Percentiles rank a stretch among this genome's conserved stretches.
Conservation (phyloP, 768 basidiomycete genomes). For the Lactifluus pinguis region DNA sequence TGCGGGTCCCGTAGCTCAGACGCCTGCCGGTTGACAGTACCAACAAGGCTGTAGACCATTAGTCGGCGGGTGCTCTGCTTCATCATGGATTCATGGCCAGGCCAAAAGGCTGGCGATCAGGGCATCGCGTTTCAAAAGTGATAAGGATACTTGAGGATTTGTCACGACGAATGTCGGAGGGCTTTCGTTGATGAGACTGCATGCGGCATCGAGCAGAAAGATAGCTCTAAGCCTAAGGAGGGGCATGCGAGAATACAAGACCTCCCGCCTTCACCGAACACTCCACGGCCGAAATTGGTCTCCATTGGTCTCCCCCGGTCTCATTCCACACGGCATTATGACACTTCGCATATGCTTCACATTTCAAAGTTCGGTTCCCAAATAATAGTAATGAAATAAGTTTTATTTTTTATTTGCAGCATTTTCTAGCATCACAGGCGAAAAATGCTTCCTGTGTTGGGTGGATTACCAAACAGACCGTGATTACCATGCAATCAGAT, state of each 20-base stretch:
- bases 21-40: conserved; percentile 99
- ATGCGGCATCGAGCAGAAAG: conserved; percentile 88
- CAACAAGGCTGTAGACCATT: conserved; percentile 96
- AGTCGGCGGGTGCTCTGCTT: conserved; percentile 95
- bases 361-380: not conserved
- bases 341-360: not conserved
- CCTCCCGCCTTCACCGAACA: too few species aligned
- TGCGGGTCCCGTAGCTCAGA: conserved; percentile 94
- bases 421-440: not conserved
- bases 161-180: conserved; percentile 94
- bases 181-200: conserved; percentile 82
- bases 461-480: not conserved
- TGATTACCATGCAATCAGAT: not conserved
- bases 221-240: conserved; percentile 38
- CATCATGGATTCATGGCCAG: conserved; percentile 98
- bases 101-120: conserved; percentile 99
- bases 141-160: conserved; percentile 99
- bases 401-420: conserved; percentile 3
- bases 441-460: not conserved
- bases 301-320: too few species aligned
- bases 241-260: too few species aligned
- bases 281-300: too few species aligned
- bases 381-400: not conserved
- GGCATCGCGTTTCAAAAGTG: conserved; percentile 77
- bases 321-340: not conserved